phyloP scores from a whole-genome alignment of 139 green algal species.

The Micractinium sp. region DNA sequence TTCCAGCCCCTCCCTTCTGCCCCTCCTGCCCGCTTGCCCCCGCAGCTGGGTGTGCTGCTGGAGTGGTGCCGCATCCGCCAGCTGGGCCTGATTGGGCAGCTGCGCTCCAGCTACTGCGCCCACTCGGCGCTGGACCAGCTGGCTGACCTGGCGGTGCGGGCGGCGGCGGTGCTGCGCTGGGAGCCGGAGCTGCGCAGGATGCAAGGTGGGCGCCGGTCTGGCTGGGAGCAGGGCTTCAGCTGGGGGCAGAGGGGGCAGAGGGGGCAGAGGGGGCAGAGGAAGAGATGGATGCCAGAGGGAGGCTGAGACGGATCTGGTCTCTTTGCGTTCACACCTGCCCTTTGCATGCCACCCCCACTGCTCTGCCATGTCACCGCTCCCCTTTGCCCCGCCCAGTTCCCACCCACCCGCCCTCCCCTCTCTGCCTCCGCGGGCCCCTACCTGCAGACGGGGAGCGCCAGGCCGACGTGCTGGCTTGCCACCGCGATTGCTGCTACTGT shows the following conservation, averaged over 20 bases:
- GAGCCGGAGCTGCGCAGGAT: slow-evolving; percentile 14
- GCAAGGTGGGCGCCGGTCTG: neutral
- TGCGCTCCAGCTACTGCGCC: slow-evolving; percentile 1
- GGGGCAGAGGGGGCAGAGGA: too few species aligned
- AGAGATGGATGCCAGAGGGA: neutral
- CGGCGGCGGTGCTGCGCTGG: slow-evolving; percentile 11
- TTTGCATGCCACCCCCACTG: neutral
- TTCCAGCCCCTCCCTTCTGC: neutral
- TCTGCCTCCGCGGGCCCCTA: neutral
- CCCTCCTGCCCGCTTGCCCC: neutral
- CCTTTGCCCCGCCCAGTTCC: too few species aligned
- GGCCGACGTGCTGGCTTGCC: slow-evolving; percentile 30
- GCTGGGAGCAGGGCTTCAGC: too few species aligned
- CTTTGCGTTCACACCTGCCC: neutral
- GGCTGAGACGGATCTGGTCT: neutral
- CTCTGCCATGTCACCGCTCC: too few species aligned
- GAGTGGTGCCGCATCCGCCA: slow-evolving; percentile 27
- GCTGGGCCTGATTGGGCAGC: slow-evolving; percentile 5
- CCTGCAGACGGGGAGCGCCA: slow-evolving; percentile 16
- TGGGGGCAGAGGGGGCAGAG: neutral
- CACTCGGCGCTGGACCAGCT: slow-evolving; percentile 18
- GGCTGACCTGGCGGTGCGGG: slow-evolving; percentile 11
- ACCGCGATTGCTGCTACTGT: too few species aligned
- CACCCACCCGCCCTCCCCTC: neutral
- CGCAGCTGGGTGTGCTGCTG: slow-evolving; percentile 23